Evolutionary conservation across 768 basidiomycete species (phyloP), one percentile per base, ranked within the genome.

Genomic region (Calvatia gigantea): DNA sequence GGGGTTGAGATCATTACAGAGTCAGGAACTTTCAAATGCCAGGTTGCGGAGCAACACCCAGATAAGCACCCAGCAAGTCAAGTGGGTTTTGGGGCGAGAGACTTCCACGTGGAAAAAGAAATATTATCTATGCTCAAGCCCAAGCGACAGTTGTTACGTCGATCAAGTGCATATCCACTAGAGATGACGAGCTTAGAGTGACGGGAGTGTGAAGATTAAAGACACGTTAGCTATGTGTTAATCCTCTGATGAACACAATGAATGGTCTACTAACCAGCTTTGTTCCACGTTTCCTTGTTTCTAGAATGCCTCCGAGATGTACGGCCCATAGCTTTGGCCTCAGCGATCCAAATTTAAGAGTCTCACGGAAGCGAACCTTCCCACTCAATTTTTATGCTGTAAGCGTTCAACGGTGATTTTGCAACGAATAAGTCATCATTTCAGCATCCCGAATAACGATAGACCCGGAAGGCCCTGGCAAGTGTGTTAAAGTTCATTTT

Each of bases 401-500:
- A 33, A 48, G 21, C 31, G 6, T 32, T 21, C 29, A 48, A 21
- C 33, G 46, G 19, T 48, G 12, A 32, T 6, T 31, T 48, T 32
- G 17, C 31, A 32, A n/a, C 28, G n/a, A n/a, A n/a, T n/a, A 32
- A 29, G 3, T n/a, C 6, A 33, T 3, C 46, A 31, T 31, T 33
- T 23, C 15, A 35, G 51, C 29, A 15, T 53, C 29, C 42, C 39
- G 51, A 51, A 12, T 15, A 51, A 31, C 17, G 19, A 42, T 39
- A 32, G 51, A 35, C 21, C 38, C 19, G 15, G 37, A 32, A 41
- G 38, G 17, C 28, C 12, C 50, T 33, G 41, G 42, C 44, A 32
- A 32, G 39, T 19, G n/a, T 32, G 32, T 53, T 41, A 43, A 53
- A 44, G 51, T 39, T 53, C 51, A 53, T 43, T 44, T 53, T 53